Conservation (phyloP, 805 yeast species). For the Yueomyces sp. region DNA sequence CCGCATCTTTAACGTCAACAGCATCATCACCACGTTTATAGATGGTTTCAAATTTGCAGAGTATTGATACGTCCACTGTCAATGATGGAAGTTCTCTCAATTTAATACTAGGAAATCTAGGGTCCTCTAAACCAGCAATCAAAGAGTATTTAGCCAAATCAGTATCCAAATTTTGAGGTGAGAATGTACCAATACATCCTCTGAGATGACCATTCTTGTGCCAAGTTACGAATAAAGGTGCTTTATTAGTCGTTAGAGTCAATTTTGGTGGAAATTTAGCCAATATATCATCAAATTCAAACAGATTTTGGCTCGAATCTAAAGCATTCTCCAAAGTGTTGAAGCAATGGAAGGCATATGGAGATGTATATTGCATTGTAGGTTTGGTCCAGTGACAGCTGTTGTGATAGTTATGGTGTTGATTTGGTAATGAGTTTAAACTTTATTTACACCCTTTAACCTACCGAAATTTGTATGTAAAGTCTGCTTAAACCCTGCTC, state of each 20-base stretch:
- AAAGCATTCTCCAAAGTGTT: neutral
- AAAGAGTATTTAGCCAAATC: constrained; percentile 56
- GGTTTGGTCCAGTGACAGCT: no score
- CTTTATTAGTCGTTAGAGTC: neutral
- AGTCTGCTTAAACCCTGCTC: no score
- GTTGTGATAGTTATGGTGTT: no score
- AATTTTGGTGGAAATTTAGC: neutral
- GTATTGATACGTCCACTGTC: constrained; percentile 24
- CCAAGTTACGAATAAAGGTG: neutral
- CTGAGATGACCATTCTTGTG: constrained; percentile 29
- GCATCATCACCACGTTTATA: constrained; percentile 32
- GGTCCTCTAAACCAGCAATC: constrained; percentile 63
- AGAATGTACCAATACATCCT: constrained; percentile 92
- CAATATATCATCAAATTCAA: no score
- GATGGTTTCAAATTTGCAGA: constrained; percentile 27
- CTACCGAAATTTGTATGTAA: no score
- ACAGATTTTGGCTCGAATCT: no score
- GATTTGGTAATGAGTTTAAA: no score
- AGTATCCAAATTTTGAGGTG: constrained; percentile 33
- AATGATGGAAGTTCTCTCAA: constrained; percentile 39
- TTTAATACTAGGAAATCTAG: constrained; percentile 58
- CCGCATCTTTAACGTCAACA: constrained; percentile 26
- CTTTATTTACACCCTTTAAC: no score
- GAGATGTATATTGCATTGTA: neutral
- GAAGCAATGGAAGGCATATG: neutral